A percentile compares a stretch with the other conserved stretches of the same genome.
These are phyloP conservation scores for Aspergillus eucalypticola DNA, from an alignment of 2,329 filamentous ascomycete genomes.

Conservation along the genomic window DNA sequence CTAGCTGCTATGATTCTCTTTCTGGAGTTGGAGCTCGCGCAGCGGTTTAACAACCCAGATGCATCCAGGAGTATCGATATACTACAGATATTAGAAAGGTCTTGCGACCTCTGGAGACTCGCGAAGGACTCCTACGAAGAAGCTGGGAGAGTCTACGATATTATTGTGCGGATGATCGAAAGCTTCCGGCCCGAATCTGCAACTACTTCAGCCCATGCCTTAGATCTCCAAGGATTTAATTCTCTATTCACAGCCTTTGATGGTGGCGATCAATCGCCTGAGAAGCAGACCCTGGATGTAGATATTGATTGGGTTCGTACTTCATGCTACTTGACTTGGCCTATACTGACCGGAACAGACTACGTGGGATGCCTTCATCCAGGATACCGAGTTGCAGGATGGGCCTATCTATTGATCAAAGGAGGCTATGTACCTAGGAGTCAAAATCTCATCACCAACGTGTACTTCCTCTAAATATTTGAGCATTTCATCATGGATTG, in stretches of 20 bases:
- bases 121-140: not conserved
- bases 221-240: not conserved
- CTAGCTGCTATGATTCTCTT: conserved; percentile 11
- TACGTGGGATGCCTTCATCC: conserved; percentile 10
- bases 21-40: conserved; percentile 6
- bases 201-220: not conserved
- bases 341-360: not conserved
- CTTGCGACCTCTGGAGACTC: not conserved
- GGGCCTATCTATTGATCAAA: conserved; percentile 1
- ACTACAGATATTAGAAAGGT: not conserved
- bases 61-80: not conserved
- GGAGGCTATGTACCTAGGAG: not conserved
- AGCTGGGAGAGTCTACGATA: not conserved
- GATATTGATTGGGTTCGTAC: conserved; percentile 12
- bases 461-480: no score
- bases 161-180: conserved; percentile 2
- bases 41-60: not conserved
- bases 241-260: not conserved
- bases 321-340: not conserved
- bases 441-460: not conserved
- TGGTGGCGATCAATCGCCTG: not conserved
- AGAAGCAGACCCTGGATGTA: not conserved
- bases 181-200: not conserved
- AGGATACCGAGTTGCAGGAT: not conserved
- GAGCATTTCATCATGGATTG: no score